Conservation (phyloP, 129 eudicot species). For the Lactuca sativa region DNA sequence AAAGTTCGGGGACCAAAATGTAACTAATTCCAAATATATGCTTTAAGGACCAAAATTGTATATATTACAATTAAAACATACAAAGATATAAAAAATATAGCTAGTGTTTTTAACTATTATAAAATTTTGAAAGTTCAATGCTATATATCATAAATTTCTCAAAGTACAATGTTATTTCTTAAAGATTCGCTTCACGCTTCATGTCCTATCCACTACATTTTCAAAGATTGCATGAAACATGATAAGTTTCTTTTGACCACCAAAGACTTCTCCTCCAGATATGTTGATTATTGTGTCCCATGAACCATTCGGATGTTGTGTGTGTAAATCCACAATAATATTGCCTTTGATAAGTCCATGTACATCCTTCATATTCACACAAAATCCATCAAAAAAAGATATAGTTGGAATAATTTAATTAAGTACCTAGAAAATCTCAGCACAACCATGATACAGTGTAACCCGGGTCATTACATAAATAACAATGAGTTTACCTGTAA, state of each 20-base stretch:
- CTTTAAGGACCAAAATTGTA: too few relatives aligned
- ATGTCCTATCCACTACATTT: slow-evolving; percentile 86
- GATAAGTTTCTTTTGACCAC: slow-evolving; percentile 85
- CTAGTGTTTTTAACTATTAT: too few relatives aligned
- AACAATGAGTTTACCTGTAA: slow-evolving; percentile 57
- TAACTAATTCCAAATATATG: too few relatives aligned
- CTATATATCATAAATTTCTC: too few relatives aligned
- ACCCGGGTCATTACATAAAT: neutral
- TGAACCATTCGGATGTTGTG: slow-evolving; percentile 74
- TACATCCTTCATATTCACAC: slow-evolving; percentile 61
- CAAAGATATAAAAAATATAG: too few relatives aligned
- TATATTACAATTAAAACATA: too few relatives aligned
- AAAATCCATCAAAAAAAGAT: slow-evolving; percentile 14
- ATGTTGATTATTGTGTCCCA: slow-evolving; percentile 86
- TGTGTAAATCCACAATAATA: slow-evolving; percentile 70
- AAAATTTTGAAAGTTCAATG: too few relatives aligned
- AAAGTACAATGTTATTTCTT: too few relatives aligned
- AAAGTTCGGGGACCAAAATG: too few relatives aligned
- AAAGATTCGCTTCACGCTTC: too few relatives aligned
- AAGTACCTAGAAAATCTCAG: slow-evolving; percentile 92
- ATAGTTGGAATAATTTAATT: neutral
- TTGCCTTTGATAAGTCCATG: slow-evolving; percentile 92
- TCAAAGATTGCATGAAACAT: slow-evolving; percentile 91
- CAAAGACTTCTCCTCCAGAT: slow-evolving; percentile 30
- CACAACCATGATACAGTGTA: slow-evolving; percentile 62